Conservation (phyloP, 495 filamentous ascomycete genomes). For the Podospora fimiseda region DNA sequence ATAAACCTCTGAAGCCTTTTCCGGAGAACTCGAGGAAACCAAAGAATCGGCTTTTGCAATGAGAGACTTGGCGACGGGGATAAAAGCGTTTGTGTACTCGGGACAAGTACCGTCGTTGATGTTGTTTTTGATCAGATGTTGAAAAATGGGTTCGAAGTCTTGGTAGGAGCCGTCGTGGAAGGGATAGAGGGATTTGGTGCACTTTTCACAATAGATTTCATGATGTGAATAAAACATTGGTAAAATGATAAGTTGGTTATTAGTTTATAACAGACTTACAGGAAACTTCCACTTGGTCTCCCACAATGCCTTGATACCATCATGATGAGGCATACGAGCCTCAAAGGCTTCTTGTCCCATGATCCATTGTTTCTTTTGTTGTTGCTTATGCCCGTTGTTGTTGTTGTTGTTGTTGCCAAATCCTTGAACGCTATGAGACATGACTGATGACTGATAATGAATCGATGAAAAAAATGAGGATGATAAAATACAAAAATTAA, state of each 20-base stretch:
- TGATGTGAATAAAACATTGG: not conserved
- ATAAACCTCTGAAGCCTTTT: constrained; percentile 55
- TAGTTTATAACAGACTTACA: constrained; percentile 32
- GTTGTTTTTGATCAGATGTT: constrained; percentile 51
- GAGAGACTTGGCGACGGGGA: constrained; percentile 51
- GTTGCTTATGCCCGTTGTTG: not conserved
- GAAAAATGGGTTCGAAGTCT: constrained; percentile 70
- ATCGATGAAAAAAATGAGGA: not conserved
- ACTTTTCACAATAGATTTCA: constrained; percentile 29
- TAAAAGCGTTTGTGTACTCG: constrained; percentile 58
- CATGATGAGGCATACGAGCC: constrained; percentile 53
- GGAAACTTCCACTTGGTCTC: constrained; percentile 74
- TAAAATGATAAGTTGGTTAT: not conserved
- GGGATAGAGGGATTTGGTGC: constrained; percentile 61
- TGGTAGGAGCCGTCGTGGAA: constrained; percentile 67
- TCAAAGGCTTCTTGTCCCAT: constrained; percentile 39
- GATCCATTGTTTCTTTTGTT: constrained; percentile 31
- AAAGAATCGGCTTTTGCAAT: constrained; percentile 43
- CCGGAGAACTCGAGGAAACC: constrained; percentile 35
- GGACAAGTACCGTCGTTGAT: constrained; percentile 59
- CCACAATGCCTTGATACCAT: constrained; percentile 69
- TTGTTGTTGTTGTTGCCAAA: not conserved
- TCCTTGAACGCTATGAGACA: constrained; percentile 16
- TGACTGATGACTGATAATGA: constrained; percentile 11
- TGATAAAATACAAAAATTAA: constrained; percentile 1